Evolutionary conservation across 495 filamentous ascomycete species (phyloP).

Genomic region (Hypoxylon lienhwacheense): DNA sequence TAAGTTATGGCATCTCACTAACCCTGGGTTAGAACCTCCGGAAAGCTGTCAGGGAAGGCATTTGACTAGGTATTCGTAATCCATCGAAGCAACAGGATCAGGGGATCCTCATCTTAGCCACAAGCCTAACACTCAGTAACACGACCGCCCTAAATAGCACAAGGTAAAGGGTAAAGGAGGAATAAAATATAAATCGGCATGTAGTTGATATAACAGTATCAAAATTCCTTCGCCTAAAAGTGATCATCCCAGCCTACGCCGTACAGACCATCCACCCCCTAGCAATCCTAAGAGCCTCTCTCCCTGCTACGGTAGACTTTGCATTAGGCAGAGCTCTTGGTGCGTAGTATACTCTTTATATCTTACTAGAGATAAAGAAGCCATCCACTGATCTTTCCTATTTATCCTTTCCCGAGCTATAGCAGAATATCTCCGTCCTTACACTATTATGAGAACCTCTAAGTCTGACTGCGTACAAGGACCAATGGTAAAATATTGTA

Average conservation of each 20-base stretch:
- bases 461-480: slow-evolving; percentile 12
- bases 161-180: slow-evolving; percentile 9
- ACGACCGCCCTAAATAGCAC: too few relatives aligned
- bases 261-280: slow-evolving; percentile 22
- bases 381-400: background rate
- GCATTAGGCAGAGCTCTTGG: slow-evolving; percentile 15
- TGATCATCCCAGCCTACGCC: slow-evolving; percentile 27
- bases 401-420: background rate
- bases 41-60: too few relatives aligned
- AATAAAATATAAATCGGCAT: slow-evolving; percentile 29
- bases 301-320: slow-evolving; percentile 12
- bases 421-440: slow-evolving; percentile 7
- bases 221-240: slow-evolving; percentile 17
- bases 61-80: too few relatives aligned
- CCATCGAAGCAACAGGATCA: too few relatives aligned
- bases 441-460: slow-evolving; percentile 14
- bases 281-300: slow-evolving; percentile 15
- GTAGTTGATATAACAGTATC: slow-evolving; percentile 30
- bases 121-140: too few relatives aligned
- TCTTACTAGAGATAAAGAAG: slow-evolving; percentile 6
- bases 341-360: slow-evolving; percentile 16
- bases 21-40: too few relatives aligned
- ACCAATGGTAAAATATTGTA: slow-evolving; percentile 20
- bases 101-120: too few relatives aligned
- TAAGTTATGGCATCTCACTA: too few relatives aligned